Evolutionary conservation across 768 basidiomycete species (phyloP).

Genomic region (Serendipita sp.): DNA sequence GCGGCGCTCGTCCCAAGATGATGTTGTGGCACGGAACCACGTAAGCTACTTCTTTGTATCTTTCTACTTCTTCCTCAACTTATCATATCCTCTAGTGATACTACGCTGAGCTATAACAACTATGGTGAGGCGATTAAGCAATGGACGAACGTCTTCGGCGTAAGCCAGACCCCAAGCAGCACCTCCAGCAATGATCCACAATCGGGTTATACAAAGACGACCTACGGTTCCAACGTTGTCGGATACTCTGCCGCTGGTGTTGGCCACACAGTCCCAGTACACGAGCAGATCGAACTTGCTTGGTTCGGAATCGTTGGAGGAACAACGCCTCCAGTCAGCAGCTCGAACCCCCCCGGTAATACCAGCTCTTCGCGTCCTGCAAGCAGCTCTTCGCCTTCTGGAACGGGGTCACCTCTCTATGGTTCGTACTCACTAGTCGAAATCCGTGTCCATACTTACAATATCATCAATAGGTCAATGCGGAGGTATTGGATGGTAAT

Average conservation of each 20-base stretch:
- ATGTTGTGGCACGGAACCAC: slow-evolving; percentile 39
- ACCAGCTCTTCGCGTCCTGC: background rate
- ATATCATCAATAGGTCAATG: background rate
- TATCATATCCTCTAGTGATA: slow-evolving; percentile 23
- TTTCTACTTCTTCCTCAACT: background rate
- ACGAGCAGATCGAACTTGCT: slow-evolving; percentile 28
- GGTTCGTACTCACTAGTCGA: background rate
- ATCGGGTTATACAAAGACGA: slow-evolving; percentile 29
- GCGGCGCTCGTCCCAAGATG: slow-evolving; percentile 32
- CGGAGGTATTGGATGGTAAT: background rate
- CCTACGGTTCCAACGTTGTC: slow-evolving; percentile 33
- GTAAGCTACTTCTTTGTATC: slow-evolving; percentile 11
- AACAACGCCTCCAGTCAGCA: background rate
- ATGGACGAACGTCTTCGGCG: slow-evolving; percentile 39
- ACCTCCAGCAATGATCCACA: slow-evolving; percentile 27
- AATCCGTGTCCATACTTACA: background rate
- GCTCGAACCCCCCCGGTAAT: background rate
- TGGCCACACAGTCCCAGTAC: slow-evolving; percentile 36
- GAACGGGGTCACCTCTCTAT: background rate
- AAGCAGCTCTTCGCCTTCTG: background rate
- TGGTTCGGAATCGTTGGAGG: slow-evolving; percentile 30
- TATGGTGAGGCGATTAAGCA: slow-evolving; percentile 36
- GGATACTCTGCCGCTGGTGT: slow-evolving; percentile 32
- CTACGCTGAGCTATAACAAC: slow-evolving; percentile 33
- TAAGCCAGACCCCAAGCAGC: slow-evolving; percentile 24